Evolutionary conservation across 2,329 filamentous ascomycete genomes (phyloP), one percentile per base, ranked within the genome.

Genomic region (Penicillium polonicum): DNA sequence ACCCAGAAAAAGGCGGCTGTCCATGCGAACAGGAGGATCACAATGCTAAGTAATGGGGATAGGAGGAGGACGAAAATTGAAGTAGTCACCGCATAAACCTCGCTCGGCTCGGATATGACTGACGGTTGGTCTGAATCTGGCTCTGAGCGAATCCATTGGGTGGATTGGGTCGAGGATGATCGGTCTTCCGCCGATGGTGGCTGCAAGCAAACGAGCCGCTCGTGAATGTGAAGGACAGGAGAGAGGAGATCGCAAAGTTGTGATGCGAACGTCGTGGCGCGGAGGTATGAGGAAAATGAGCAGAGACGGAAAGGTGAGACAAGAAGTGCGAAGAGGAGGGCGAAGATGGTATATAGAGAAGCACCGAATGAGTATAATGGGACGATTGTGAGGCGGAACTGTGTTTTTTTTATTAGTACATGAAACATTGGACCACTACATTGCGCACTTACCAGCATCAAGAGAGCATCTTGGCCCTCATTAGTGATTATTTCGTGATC

Each of bases 1-100:
- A 85, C 73, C 85, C 85, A 87, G 73, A 87, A 88, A 21, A 78
- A 81, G 1, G 83, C 84, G 0, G 83, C 79, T 0, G 82, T 80
- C 84, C 84, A 87, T 6, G 81, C 79, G 1, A 81, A 80, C 15
- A 85, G 69, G 21, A 84, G 79, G 46, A 86, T 76, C 38, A 80
- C 82, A 12, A 85, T 71, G 52, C 83, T 83, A 48, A 86, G 70
- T 39, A 87, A 66, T 2, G 85, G 83, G 4, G 83, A 83, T 27
- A 85, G 71, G 1, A 85, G 64, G 60, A 84, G 79, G 48, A 86
- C 77, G 52, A 79, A 60, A 9, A 86, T 71, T 17, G 86, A 76
- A 64, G 67, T 65, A 39, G 65, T 61, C 19, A 72, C 58, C 10
- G 70, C 76, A 59, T 72, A 75, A 59, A 70, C 74, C 62, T 68